Evolutionary conservation across 1,284 basidiomycete species (phyloP), one percentile per base, ranked within the genome.

Genomic region (Sutorius eximius): DNA sequence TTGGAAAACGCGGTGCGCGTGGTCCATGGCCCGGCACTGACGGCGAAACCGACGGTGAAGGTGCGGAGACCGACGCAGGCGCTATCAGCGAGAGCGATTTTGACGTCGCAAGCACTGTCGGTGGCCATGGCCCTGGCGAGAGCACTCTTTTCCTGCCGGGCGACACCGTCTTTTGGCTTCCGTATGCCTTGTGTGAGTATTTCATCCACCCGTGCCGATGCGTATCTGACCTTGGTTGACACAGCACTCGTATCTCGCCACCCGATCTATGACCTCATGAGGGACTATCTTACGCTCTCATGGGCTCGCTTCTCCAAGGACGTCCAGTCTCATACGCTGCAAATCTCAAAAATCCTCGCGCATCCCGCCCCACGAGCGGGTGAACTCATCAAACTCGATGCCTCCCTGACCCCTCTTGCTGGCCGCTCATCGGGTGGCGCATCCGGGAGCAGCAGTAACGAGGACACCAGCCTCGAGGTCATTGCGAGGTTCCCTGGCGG

Each of bases 271-370:
- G 93, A 95, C 68, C 79, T 94, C 52, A 92, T 95, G 89, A 83
- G 91, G 51, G 93, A 96, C 74, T 95, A 93, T 68, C 82, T 95
- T 41, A 93, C 93, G 22, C 83, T 95, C 51, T 91, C 91, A 22
- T 95, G 93, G 93, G 91, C 93, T 13, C 85, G 91, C 48, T 95
- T 94, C 75, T 91, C 89, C 58, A 95, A 94, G 73, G 91, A 95
- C 63, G 91, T 93, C 8, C 89, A 91, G 71, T 89, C 89, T 3
- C 90, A 93, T 66, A 91, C 89, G 3, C 77, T 92, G 46, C 90
- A 91, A 69, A 92, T 93, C 56, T 86, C 86, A 48, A 91, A 91
- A 70, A 90, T 92, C 59, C 81, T 92, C 37, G 85, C 87, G 0
- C 87, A 89, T 66, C 90, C 91, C 40, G 87, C 91, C 2, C 93